Percentiles rank a stretch among this genome's conserved stretches.
Evolutionary conservation across 73 alveolate species (phyloP).

Genomic region (Paramecium biaurelia): DNA sequence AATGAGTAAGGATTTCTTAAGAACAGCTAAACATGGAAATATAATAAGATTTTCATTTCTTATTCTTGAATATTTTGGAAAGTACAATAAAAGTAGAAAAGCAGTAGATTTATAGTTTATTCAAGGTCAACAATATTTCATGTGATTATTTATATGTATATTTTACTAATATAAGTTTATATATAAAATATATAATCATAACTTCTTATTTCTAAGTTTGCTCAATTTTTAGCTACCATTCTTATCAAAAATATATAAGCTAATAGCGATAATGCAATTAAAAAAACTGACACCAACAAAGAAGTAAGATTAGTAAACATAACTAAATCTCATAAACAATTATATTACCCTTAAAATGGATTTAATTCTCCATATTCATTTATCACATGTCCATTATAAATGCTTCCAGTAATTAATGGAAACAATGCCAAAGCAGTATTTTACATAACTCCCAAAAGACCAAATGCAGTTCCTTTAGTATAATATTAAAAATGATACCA

Average conservation of each 20-base stretch:
- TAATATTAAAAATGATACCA: neutral
- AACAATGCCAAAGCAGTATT: slow-evolving; percentile 47
- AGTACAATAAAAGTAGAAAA: slow-evolving; percentile 53
- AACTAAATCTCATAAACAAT: neutral
- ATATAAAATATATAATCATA: neutral
- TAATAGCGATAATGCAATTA: neutral
- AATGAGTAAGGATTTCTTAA: slow-evolving; percentile 65
- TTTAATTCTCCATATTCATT: neutral
- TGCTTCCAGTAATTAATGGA: slow-evolving; percentile 24
- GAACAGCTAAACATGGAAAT: slow-evolving; percentile 31
- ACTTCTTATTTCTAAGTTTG: neutral
- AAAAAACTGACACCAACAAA: slow-evolving; percentile 38
- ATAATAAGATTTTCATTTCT: slow-evolving; percentile 27
- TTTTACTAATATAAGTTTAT: slow-evolving; percentile 3
- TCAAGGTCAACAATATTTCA: neutral
- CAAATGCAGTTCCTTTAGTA: slow-evolving; percentile 32
- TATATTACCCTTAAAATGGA: slow-evolving; percentile 12
- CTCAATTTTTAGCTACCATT: slow-evolving; percentile 27
- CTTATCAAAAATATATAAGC: slow-evolving; percentile 10
- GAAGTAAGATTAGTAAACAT: slow-evolving; percentile 6
- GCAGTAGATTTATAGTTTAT: slow-evolving; percentile 52
- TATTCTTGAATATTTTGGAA: slow-evolving; percentile 54
- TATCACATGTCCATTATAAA: neutral
- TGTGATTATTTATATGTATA: neutral
- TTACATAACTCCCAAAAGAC: slow-evolving; percentile 14